Percentiles rank a stretch among this genome's conserved stretches.
Evolutionary conservation across 2,329 filamentous ascomycete genomes (phyloP).

Genomic region (Ceratocystis destructans): DNA sequence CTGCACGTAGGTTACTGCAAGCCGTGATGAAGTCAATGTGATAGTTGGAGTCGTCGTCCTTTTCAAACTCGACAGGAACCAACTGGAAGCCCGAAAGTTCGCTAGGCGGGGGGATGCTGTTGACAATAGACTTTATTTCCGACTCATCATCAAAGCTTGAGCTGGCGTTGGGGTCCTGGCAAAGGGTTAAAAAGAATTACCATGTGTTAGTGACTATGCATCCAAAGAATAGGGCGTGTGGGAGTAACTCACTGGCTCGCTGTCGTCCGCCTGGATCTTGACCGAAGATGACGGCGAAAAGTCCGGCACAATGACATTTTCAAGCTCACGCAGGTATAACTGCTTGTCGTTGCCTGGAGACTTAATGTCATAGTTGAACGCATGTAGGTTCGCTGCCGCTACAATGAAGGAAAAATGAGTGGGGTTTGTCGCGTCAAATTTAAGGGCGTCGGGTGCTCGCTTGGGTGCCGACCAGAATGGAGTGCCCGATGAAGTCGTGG

Average conservation of each 20-base stretch:
- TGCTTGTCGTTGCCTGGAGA: constrained; percentile 57
- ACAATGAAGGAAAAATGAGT: constrained; percentile 83
- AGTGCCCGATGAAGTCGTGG: constrained; percentile 71
- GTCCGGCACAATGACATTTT: constrained; percentile 90
- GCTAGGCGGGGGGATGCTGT: constrained; percentile 63
- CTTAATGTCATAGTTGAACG: constrained; percentile 96
- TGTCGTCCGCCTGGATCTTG: constrained; percentile 94
- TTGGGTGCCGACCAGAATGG: constrained; percentile 98
- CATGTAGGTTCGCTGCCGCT: constrained; percentile 80
- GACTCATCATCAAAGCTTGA: constrained; percentile 52
- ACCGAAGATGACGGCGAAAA: constrained; percentile 81
- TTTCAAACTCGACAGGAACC: constrained; percentile 89
- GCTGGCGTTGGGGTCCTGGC: constrained; percentile 64
- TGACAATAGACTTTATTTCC: constrained; percentile 60
- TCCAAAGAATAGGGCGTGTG: background rate
- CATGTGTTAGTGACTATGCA: background rate
- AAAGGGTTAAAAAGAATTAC: background rate
- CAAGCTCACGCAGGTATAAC: constrained; percentile 65
- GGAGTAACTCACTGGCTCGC: constrained; percentile 55
- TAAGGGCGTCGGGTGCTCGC: constrained; percentile 81
- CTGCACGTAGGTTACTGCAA: constrained; percentile 86
- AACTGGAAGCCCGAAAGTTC: constrained; percentile 78
- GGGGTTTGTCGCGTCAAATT: constrained; percentile 71
- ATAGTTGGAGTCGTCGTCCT: constrained; percentile 94
- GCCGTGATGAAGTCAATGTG: constrained; percentile 99